Evolutionary conservation across 805 yeast species (phyloP), one percentile per base, ranked within the genome.

Genomic region (Komagataella pseudopastoris): DNA sequence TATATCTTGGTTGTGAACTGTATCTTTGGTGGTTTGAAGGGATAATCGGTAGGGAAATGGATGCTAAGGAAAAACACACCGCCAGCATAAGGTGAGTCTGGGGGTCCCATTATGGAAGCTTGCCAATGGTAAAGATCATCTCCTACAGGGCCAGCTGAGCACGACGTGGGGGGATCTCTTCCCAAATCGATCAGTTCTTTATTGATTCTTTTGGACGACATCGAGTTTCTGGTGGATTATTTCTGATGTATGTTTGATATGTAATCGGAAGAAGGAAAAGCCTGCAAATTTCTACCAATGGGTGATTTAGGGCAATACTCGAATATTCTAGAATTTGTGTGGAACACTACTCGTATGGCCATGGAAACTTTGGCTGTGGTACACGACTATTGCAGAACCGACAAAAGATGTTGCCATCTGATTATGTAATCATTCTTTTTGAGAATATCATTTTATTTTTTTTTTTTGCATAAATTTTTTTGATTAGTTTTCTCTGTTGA

Each of bases 101-200:
- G 80, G 50, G 99, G 99, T 49, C 99, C 99, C 95, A 93, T 88
- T 67, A 93, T 93, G 47, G 98, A 90, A 46, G 98, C 99, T 73
- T 93, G 98, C 99, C 99, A 93, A 75, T 91, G 98, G 74, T 85
- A 93, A 65, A 91, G 75, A 69, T 91, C 99, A 62, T 93, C 98
- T 49, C 97, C 97, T 48, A 88, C 93, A 60, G 99, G 99, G 46
- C 99, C 99, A 8, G 99, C 99, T 22, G 97, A 89, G 72, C 98
- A 93, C 48, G 96, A 90, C 56, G 97, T 86, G 62, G 98, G 98
- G 57, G 99, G 99, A 68, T 91, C 99, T 77, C 96, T 88, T 68
- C 96, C 96, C 66, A 91, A 78, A 70, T 93, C 99, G 62, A 84
- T 83, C 63, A 93, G 79, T 75, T 91, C 99, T 74, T 91, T 91